Conservation (phyloP, 495 filamentous ascomycete species). For the Zalerion maritima region DNA sequence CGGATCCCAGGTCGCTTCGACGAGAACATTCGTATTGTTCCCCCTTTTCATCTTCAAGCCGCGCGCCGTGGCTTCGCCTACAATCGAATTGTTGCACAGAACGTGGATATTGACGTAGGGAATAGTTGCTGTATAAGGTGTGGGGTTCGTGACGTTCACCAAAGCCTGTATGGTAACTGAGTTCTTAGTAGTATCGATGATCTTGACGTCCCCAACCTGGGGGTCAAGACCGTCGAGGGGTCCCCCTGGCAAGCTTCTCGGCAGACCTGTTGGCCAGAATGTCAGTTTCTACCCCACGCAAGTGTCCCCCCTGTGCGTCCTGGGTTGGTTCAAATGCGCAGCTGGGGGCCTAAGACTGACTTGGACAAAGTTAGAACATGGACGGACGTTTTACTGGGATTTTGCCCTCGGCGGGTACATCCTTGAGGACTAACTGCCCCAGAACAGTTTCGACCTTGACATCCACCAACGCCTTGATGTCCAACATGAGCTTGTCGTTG, state of each 20-base stretch:
- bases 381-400: slow-evolving; percentile 76
- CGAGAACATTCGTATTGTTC: slow-evolving; percentile 51
- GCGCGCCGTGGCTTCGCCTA: slow-evolving; percentile 56
- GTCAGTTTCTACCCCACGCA: no score
- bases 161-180: slow-evolving; percentile 51
- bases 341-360: no score
- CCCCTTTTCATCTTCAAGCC: slow-evolving; percentile 49
- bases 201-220: slow-evolving; percentile 44
- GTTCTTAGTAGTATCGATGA: slow-evolving; percentile 52
- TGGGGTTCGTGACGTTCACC: slow-evolving; percentile 81
- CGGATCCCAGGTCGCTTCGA: slow-evolving; percentile 67
- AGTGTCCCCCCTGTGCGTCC: no score
- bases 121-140: slow-evolving; percentile 61
- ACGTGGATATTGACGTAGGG: slow-evolving; percentile 68
- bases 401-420: slow-evolving; percentile 71
- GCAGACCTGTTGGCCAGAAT: no score
- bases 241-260: slow-evolving; percentile 18
- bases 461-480: slow-evolving; percentile 69
- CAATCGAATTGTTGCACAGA: slow-evolving; percentile 51
- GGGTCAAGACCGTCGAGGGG: slow-evolving; percentile 40
- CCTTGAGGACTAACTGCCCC: slow-evolving; percentile 61
- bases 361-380: slow-evolving; percentile 26
- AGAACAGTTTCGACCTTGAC: slow-evolving; percentile 65
- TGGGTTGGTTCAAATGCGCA: no score
- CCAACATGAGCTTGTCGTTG: slow-evolving; percentile 43